Evolutionary conservation across 225 moss, liverwort and hornwort species (phyloP), one percentile per base, ranked within the genome.

Genomic region (Pseudoscleropodium purum): DNA sequence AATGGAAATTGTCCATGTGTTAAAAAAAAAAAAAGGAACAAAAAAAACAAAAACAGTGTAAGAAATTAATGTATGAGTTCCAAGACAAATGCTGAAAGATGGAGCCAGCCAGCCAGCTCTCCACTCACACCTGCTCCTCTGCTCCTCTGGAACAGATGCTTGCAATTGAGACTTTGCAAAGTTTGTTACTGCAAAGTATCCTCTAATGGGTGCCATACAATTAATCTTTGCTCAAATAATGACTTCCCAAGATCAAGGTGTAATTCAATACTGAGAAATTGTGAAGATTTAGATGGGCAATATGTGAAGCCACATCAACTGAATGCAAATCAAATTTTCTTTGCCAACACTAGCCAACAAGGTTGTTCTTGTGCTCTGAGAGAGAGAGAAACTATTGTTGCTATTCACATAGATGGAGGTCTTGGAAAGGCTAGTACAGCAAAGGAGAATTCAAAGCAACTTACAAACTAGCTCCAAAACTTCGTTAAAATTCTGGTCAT

Each of bases 111-210:
- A 75, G 30, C 5, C 36, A 77, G 9, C 78, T 78, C 24, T 54
- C 52, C 78, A 25, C 74, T 78, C 25, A 21, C 37, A 78, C 37
- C 16, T 56, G 6, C 25, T 36, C 26, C 19, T 33, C 33, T 75
- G 18, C 49, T 75, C 31, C 75, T 75, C 47, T 31, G 0, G 0
- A 52, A 54, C 0, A 0, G 78, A 54, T 5, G 4, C 6, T 7
- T 18, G 20, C 15, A 24, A 37, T 15, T 15, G 37, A 54, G 54
- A 36, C 10, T 21, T 36, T 37, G 36, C 78, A 78, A 37, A 54
- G 37, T 37, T 77, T 37, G 12, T 24, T 49, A 18, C 54, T 52
- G 52, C 15, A 10, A 54, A 25, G n/a, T 56, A 16, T 7, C 26
- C 10, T 79, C 37, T 33, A 6, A 6, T 56, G 37, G 37, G 5